phyloP scores from a whole-genome alignment of 495 filamentous ascomycete genomes.

The Mytilinidion resinicola region DNA sequence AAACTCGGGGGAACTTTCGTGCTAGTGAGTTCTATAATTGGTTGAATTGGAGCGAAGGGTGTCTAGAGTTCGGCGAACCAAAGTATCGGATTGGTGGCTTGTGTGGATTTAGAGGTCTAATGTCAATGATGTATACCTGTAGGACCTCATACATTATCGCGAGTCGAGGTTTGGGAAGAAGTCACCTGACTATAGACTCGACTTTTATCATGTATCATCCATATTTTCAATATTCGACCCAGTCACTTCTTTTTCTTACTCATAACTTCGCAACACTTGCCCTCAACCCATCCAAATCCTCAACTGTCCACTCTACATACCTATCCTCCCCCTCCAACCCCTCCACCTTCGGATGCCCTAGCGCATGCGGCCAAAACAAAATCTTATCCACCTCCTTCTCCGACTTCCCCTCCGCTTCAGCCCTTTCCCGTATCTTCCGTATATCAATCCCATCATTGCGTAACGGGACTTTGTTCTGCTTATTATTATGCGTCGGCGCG shows the following conservation, averaged over 20 bases:
- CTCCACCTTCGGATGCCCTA: slow-evolving; percentile 39
- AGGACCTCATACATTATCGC: too few relatives aligned
- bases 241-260: neutral
- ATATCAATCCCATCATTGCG: slow-evolving; percentile 67
- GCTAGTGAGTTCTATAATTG: too few relatives aligned
- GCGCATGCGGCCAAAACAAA: slow-evolving; percentile 16
- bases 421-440: slow-evolving; percentile 14
- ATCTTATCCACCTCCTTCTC: slow-evolving; percentile 19
- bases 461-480: slow-evolving; percentile 73
- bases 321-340: slow-evolving; percentile 37
- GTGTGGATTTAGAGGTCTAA: too few relatives aligned
- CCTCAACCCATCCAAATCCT: slow-evolving; percentile 53
- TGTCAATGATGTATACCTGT: too few relatives aligned
- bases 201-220: too few relatives aligned
- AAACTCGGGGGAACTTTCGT: too few relatives aligned
- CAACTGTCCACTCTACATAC: slow-evolving; percentile 53
- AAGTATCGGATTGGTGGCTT: too few relatives aligned
- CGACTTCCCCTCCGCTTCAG: slow-evolving; percentile 12
- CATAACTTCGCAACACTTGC: slow-evolving; percentile 47
- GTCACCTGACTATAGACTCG: too few relatives aligned
- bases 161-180: too few relatives aligned
- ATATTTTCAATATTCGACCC: too few relatives aligned
- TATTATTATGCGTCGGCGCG: slow-evolving; percentile 71
- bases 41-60: too few relatives aligned
- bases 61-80: too few relatives aligned